Evolutionary conservation across 73 alveolate genomes (phyloP).

Genomic region (Paramecium octaurelia): DNA sequence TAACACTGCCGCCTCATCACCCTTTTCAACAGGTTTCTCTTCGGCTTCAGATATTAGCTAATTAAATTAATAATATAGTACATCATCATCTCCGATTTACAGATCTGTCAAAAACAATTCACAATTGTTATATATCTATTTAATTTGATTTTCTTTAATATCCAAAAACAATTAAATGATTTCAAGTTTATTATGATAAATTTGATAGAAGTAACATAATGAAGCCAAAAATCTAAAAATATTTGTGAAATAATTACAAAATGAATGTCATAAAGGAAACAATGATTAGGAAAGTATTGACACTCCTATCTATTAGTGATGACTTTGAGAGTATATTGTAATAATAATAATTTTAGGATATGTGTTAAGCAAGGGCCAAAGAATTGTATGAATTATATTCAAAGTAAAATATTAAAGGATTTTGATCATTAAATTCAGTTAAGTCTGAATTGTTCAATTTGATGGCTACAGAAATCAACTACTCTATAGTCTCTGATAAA

Average conservation of each 20-base stretch:
- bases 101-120: slow-evolving; percentile 52
- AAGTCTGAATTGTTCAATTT: background rate
- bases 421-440: background rate
- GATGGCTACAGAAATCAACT: background rate
- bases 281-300: background rate
- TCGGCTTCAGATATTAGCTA: slow-evolving; percentile 43
- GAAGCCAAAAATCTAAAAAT: background rate
- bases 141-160: slow-evolving; percentile 25
- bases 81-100: slow-evolving; percentile 62
- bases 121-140: slow-evolving; percentile 28
- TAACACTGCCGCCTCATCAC: slow-evolving; percentile 25
- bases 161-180: slow-evolving; percentile 49
- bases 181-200: background rate
- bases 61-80: background rate
- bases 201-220: background rate
- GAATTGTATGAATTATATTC: slow-evolving; percentile 29
- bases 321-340: background rate
- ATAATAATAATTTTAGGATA: background rate
- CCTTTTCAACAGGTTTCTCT: slow-evolving; percentile 17
- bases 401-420: background rate
- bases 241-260: background rate
- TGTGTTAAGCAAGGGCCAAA: background rate
- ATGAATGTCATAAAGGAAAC: background rate
- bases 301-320: background rate
- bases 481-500: background rate